phyloP scores from a whole-genome alignment of 1,139 yeast genomes.

The Lodderomyces margitis region DNA sequence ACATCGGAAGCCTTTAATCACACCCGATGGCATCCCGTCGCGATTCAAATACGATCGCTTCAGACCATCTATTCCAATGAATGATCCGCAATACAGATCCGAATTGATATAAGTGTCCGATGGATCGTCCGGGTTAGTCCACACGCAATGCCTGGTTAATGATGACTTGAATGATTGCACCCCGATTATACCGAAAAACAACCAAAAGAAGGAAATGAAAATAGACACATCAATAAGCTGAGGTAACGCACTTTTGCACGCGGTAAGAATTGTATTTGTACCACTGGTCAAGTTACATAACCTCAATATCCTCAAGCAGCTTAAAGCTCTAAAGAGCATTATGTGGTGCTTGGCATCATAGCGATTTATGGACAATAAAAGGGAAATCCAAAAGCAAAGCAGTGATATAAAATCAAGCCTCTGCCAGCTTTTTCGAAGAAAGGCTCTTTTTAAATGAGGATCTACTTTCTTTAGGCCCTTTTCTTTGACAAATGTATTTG shows the following conservation, averaged over 20 bases:
- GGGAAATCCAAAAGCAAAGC: conserved; percentile 71
- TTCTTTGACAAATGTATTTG: conserved; percentile 22
- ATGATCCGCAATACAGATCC: conserved; percentile 80
- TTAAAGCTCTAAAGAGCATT: conserved; percentile 67
- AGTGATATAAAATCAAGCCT: conserved; percentile 76
- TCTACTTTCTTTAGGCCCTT: conserved; percentile 16
- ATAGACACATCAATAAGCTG: conserved; percentile 73
- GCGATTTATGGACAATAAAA: conserved; percentile 51
- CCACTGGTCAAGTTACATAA: conserved; percentile 74
- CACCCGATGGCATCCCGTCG: conserved; percentile 47
- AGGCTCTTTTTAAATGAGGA: conserved; percentile 55
- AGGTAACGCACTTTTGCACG: conserved; percentile 73
- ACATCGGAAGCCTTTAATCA: conserved; percentile 75
- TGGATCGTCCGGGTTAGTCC: conserved; percentile 74
- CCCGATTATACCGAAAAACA: conserved; percentile 81
- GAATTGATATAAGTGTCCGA: conserved; percentile 54
- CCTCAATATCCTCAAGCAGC: conserved; percentile 71
- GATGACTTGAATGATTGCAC: conserved; percentile 88
- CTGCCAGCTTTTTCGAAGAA: conserved; percentile 79
- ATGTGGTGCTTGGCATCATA: conserved; percentile 52
- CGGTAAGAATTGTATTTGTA: conserved; percentile 67
- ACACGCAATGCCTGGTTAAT: conserved; percentile 79
- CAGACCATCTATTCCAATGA: conserved; percentile 44
- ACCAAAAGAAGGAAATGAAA: conserved; percentile 79
- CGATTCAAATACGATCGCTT: conserved; percentile 52